phyloP scores from a whole-genome alignment of 129 eudicot genomes.

The Pseudognaphalium luteoalbum region DNA sequence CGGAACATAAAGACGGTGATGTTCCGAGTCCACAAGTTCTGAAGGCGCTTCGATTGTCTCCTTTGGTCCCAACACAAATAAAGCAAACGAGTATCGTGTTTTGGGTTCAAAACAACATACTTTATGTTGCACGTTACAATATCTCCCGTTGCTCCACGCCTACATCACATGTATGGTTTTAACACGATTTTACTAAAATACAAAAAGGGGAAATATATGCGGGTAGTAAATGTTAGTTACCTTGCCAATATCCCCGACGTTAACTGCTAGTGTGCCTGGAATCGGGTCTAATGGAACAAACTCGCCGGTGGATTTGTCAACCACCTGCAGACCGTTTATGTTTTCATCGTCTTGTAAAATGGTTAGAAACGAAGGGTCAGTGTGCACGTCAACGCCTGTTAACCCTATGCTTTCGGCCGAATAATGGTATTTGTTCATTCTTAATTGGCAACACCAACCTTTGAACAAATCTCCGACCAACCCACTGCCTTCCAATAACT shows the following conservation, averaged over 20 bases:
- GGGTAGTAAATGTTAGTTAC: background rate
- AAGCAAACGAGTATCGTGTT: background rate
- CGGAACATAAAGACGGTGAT: background rate
- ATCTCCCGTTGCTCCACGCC: conserved; percentile 4
- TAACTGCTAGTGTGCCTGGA: background rate
- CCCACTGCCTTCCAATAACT: background rate
- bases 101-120: conserved; percentile 5
- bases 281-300: background rate
- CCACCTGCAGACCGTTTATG: background rate
- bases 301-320: background rate
- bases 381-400: background rate
- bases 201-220: no score
- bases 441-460: background rate
- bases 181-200: background rate
- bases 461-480: background rate
- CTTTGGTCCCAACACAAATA: conserved; percentile 1
- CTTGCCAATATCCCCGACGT: conserved; percentile 3
- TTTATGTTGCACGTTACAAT: background rate
- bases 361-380: background rate
- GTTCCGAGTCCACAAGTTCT: background rate
- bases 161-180: background rate
- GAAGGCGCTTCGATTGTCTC: background rate
- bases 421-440: background rate
- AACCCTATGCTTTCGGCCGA: background rate
- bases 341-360: background rate